phyloP scores from a whole-genome alignment of 2,329 filamentous ascomycete genomes.

The Colletotrichum eremochloae region DNA sequence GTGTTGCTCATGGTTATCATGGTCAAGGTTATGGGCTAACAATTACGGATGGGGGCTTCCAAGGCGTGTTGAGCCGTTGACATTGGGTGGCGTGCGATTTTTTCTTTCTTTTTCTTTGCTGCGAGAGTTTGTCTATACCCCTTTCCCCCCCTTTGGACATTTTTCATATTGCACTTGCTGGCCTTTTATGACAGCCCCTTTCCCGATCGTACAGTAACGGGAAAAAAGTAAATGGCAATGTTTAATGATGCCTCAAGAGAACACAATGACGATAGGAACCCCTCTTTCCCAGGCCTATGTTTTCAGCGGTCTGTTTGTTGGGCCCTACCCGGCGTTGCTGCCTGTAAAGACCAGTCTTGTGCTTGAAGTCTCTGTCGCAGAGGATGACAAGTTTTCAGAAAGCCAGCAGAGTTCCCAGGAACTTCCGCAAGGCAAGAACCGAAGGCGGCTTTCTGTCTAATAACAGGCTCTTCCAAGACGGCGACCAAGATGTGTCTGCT shows the following conservation, averaged over 20 bases:
- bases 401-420: too few relatives aligned
- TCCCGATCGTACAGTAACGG: not conserved
- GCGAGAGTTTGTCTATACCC: slow-evolving; percentile 12
- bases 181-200: not conserved
- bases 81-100: not conserved
- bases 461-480: not conserved
- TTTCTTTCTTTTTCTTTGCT: not conserved
- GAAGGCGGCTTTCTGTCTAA: too few relatives aligned
- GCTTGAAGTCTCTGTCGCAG: too few relatives aligned
- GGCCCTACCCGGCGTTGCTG: too few relatives aligned
- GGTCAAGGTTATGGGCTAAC: not conserved
- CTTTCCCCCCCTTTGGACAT: not conserved
- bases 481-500: not conserved
- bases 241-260: not conserved
- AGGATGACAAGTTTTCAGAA: too few relatives aligned
- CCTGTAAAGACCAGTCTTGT: too few relatives aligned
- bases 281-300: too few relatives aligned
- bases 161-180: not conserved
- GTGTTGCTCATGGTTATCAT: too few relatives aligned
- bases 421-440: too few relatives aligned
- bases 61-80: not conserved
- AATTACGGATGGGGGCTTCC: too few relatives aligned
- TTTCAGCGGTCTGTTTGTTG: too few relatives aligned
- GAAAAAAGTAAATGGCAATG: not conserved
- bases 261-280: not conserved